Conservation (phyloP, 495 filamentous ascomycete genomes). For the Penicillium salamii region DNA sequence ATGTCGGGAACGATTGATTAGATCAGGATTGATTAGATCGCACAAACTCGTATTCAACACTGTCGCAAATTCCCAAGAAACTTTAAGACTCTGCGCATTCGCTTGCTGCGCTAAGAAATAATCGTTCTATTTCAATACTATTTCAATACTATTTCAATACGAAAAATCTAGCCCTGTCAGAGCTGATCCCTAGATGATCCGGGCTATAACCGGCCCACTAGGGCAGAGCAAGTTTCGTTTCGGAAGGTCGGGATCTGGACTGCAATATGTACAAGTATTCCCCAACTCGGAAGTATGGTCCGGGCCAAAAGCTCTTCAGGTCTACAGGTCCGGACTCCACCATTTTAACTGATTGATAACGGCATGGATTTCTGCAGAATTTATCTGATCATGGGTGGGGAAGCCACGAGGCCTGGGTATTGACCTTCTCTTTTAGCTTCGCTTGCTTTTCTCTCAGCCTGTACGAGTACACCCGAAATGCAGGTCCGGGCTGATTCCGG, state of each 20-base stretch:
- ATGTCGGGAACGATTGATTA: conserved; percentile 11
- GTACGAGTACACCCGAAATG: too few relatives aligned
- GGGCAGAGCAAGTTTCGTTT: neutral
- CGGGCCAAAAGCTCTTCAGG: neutral
- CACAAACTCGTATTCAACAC: too few relatives aligned
- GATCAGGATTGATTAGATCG: conserved; percentile 10
- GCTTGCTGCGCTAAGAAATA: too few relatives aligned
- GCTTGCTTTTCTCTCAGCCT: neutral
- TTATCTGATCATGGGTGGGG: conserved; percentile 12
- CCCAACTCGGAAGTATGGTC: neutral
- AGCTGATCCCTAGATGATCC: conserved; percentile 2
- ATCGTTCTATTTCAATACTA: too few relatives aligned
- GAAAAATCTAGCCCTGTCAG: neutral
- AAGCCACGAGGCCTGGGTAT: neutral
- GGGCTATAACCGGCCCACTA: neutral
- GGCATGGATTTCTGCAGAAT: neutral
- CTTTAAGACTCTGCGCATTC: too few relatives aligned
- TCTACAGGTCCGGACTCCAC: conserved; percentile 1
- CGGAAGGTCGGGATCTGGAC: neutral
- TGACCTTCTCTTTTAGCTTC: neutral
- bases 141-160: neutral
- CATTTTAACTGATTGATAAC: conserved; percentile 5
- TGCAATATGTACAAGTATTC: neutral
- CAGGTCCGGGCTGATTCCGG: neutral
- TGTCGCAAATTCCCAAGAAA: too few relatives aligned